Evolutionary conservation across 2,329 filamentous ascomycete genomes (phyloP).

Genomic region (Aspergillus hortae): DNA sequence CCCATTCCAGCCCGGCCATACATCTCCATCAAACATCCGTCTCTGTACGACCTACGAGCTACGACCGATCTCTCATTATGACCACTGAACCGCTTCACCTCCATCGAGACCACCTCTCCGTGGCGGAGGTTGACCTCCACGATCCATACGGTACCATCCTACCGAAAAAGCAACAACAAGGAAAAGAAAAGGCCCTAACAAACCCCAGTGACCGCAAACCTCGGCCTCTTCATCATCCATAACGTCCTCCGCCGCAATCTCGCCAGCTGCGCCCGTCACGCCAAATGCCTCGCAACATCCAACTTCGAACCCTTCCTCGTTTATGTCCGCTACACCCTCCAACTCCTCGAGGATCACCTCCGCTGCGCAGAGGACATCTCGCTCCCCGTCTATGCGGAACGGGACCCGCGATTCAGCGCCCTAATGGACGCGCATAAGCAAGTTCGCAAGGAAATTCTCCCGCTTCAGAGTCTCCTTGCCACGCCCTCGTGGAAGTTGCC

Average conservation of each 20-base stretch:
- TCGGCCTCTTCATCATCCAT: conserved; percentile 7
- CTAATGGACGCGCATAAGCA: not conserved
- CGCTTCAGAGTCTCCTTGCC: not conserved
- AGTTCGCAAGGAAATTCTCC: not conserved
- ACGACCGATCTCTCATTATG: not conserved
- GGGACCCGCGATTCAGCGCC: not conserved
- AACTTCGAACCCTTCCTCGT: conserved; percentile 1
- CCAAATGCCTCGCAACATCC: not conserved
- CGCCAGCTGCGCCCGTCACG: conserved; percentile 1
- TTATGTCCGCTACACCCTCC: conserved; percentile 6
- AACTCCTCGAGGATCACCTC: conserved; percentile 2
- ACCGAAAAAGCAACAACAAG: not conserved
- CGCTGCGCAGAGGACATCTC: not conserved
- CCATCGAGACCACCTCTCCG: conserved; percentile 5
- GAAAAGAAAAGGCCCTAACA: not conserved
- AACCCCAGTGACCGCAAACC: conserved; percentile 1
- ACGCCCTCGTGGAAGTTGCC: not conserved
- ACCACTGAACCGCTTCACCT: not conserved
- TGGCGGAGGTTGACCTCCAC: conserved; percentile 6
- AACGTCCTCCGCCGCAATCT: conserved; percentile 8
- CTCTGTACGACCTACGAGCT: no score
- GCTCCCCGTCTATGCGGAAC: conserved; percentile 1
- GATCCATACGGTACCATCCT: conserved; percentile 5
- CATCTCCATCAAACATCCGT: not conserved
- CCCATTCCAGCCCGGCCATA: not conserved